Evolutionary conservation across 2,329 filamentous ascomycete species (phyloP).

Genomic region (Colletotrichum abscissum): DNA sequence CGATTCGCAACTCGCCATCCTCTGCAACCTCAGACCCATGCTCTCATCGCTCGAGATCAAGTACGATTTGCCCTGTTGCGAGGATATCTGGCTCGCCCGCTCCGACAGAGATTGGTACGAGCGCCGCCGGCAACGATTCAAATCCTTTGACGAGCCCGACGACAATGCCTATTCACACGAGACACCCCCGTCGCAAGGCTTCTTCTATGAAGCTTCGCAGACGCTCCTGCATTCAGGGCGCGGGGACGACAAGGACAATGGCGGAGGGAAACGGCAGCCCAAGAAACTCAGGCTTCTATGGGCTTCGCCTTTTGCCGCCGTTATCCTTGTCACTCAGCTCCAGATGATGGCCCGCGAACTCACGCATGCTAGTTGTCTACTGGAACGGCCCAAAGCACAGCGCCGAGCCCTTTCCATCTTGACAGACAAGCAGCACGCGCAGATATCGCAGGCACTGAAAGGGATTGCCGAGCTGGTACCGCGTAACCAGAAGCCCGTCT

Average conservation of each 20-base stretch:
- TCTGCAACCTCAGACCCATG: constrained; percentile 24
- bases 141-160: constrained; percentile 23
- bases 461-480: constrained; percentile 17
- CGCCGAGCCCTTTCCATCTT: constrained; percentile 13
- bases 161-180: constrained; percentile 16
- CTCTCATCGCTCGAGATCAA: constrained; percentile 25
- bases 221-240: constrained; percentile 4
- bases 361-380: constrained; percentile 18
- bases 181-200: constrained; percentile 12
- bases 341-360: constrained; percentile 26
- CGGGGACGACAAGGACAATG: neutral
- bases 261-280: neutral
- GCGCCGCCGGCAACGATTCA: constrained; percentile 13
- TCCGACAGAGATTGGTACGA: constrained; percentile 16
- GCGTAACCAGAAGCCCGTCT: constrained; percentile 7
- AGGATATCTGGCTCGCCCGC: constrained; percentile 21
- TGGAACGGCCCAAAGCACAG: constrained; percentile 14
- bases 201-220: constrained; percentile 21
- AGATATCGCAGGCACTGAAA: constrained; percentile 13
- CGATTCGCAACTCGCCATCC: constrained; percentile 16
- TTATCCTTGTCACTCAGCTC: constrained; percentile 21
- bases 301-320: constrained; percentile 19
- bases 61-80: constrained; percentile 23
- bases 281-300: constrained; percentile 16
- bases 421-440: constrained; percentile 22